phyloP scores from a whole-genome alignment of 78 protist species.

The slime mould (Dictyostelium discoideum) region DNA sequence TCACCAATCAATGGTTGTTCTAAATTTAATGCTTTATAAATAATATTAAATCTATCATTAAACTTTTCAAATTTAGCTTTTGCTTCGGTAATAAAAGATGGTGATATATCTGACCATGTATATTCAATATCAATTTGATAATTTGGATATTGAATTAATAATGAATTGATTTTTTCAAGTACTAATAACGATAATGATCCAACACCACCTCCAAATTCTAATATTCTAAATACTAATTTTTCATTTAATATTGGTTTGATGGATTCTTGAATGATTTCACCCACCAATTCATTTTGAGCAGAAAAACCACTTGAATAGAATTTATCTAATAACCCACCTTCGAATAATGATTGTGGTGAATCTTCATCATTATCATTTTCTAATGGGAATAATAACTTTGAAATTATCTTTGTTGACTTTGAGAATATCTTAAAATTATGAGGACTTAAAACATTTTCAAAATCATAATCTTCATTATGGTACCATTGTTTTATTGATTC shows the following conservation, averaged over 20 bases:
- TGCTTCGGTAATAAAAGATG: neutral
- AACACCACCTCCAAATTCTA: neutral
- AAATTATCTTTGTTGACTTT: neutral
- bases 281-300: too few relatives aligned
- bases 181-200: neutral
- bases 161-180: neutral
- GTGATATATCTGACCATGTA: neutral
- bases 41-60: neutral
- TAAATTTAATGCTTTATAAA: neutral
- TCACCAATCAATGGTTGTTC: neutral
- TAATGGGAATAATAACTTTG: neutral
- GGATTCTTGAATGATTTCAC: neutral
- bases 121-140: neutral
- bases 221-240: neutral
- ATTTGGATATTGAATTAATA: neutral
- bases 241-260: neutral
- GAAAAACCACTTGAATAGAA: neutral
- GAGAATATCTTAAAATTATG: too few relatives aligned
- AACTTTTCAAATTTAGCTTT: neutral
- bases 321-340: neutral
- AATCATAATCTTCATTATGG: too few relatives aligned
- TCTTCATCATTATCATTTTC: neutral
- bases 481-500: too few relatives aligned
- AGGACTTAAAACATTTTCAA: too few relatives aligned
- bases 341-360: neutral